Evolutionary conservation across 495 filamentous ascomycete species (phyloP), one percentile per base, ranked within the genome.

Genomic region (Tuber melanosporum): DNA sequence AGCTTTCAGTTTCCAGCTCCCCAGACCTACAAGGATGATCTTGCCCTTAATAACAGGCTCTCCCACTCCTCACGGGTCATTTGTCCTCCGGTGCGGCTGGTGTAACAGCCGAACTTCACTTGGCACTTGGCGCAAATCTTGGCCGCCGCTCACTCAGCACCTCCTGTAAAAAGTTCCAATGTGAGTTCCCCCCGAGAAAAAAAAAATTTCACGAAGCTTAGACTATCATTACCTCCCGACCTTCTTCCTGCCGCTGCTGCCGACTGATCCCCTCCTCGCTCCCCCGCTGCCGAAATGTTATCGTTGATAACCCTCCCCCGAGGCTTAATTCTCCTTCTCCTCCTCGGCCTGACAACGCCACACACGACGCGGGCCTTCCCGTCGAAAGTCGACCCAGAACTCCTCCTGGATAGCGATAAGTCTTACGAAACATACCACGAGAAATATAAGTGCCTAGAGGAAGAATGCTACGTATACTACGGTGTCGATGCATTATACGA

Each of bases 51-150:
- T 32, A 19, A 36, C 57, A 66, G 36, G 26, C 57, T 66, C 14
- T 14, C 57, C 26, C 26, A 66, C 1, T 66, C 26, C 26, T 17
- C 6, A 17, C 57, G 57, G 57, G 57, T 66, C 26, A 66, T 66
- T 66, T 32, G 57, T 26, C 57, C 32, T 6, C 57, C 57, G 57
- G 6, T 12, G 26, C 32, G 26, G 32, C 10, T 36, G 26, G 57
- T 66, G 57, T 66, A 66, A 66, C 57, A 66, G 6, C 57, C 26
- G 5, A 26, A 26, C 26, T 66, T 66, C 57, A 66, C 57, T 66
- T 66, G 57, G 57, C 57, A 66, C 57, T 66, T 66, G 57, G 57
- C 57, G 57, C 57, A 36, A 32, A 36, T 12, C 57, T 66, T 66
- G 57, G 57, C 57, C 57, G 26, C 57, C 14, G 57, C 52, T 62